Evolutionary conservation across 2,329 filamentous ascomycete species (phyloP), one percentile per base, ranked within the genome.

Genomic region (Zalaria sp.): DNA sequence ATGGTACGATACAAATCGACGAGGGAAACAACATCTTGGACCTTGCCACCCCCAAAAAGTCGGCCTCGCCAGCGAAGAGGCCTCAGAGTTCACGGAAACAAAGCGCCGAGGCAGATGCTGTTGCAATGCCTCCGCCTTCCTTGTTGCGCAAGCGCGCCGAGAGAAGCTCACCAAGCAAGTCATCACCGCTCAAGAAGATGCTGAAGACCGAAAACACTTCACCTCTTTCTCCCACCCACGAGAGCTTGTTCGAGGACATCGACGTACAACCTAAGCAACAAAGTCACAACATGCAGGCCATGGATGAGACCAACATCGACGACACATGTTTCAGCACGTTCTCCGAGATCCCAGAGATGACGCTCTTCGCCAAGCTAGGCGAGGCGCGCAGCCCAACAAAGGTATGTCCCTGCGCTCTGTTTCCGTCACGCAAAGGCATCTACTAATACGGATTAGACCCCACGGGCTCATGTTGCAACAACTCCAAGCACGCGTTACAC

Each of bases 291-390:
- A n/a, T 40, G 25, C 40, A 40, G 9, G 26, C 40, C 11, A 43
- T 58, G 43, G 60, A 68, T 28, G 49, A 60, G n/a, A 49, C 50
- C 50, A 49, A 48, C 39, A 50, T 69, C 8, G 81, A 86, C 49
- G 80, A 85, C 51, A 82, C 79, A 64, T 81, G 73, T 54, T 83
- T 93, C 57, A 94, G 86, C 66, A 78, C 74, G 8, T 95, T 95
- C 61, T 95, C 89, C 1, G 86, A 85, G 5, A 77, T 94, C 41
- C 86, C 86, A 4, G 85, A 89, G 53, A 77, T 91, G 76, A 91
- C 86, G 18, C 79, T 80, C 53, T 86, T 93, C 53, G 80, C 84
- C 5, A 79, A 78, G 48, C 64, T 91, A 42, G 77, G 79, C 42
- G 75, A 81, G 47, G 53, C 49, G 9, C 40, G 29, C 25, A 43